Conservation (phyloP, 2,329 filamentous ascomycete species). For the Arachnopeziza araneosa region DNA sequence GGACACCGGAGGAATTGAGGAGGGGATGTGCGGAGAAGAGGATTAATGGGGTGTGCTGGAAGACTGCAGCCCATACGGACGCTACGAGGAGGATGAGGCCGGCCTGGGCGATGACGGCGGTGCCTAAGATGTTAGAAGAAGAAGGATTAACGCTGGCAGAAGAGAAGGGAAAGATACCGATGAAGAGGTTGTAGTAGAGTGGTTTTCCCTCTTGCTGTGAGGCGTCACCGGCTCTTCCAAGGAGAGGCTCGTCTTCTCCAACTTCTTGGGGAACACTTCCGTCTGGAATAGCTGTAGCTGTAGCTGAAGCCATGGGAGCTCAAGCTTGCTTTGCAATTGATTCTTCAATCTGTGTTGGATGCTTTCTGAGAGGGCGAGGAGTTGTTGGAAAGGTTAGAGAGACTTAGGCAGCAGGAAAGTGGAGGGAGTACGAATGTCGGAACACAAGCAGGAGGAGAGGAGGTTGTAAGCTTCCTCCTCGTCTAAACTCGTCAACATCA, state of each 20-base stretch:
- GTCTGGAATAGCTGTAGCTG: background rate
- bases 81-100: constrained; percentile 70
- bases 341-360: background rate
- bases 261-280: constrained; percentile 21
- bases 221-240: constrained; percentile 67
- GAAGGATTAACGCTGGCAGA: background rate
- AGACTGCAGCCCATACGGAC: constrained; percentile 72
- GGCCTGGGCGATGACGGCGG: constrained; percentile 72
- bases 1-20: constrained; percentile 58
- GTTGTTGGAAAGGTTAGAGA: no score
- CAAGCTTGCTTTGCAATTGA: background rate
- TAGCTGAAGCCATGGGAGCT: background rate
- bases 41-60: constrained; percentile 59
- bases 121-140: constrained; percentile 51
- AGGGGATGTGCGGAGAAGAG: constrained; percentile 89
- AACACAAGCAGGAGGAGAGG: background rate
- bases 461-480: background rate
- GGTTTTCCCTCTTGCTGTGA: constrained; percentile 60
- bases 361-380: background rate
- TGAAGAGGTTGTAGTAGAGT: constrained; percentile 65
- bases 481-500: background rate
- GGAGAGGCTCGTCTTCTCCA: constrained; percentile 61
- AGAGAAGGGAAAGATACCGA: constrained; percentile 47
- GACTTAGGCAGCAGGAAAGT: background rate
- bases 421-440: background rate